Base-by-base conservation (phyloP, 2,329 filamentous ascomycete genomes). In the Meredithiella fracta region DNA sequence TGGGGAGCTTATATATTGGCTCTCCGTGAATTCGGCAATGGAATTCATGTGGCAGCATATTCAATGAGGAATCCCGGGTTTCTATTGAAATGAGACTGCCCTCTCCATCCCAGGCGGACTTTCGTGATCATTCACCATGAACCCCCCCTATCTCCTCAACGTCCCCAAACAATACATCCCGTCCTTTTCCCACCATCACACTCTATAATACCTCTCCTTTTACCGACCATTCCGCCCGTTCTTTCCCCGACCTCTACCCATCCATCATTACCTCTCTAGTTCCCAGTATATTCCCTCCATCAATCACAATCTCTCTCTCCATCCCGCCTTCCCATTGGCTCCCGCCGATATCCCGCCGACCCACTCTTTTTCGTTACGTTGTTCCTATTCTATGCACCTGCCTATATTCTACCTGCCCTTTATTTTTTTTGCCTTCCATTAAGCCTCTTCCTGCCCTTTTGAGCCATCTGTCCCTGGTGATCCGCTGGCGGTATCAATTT, bases 391-490 rank as follows among this genome's bases (percentile, higher is more conserved):
- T n/a, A 20, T 11, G 17, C 15, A 20, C 17, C 7, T 25, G 15
- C 3, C 20, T 2, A 49, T 14, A n/a, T 49, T 49, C 44, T 8
- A 49, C n/a, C 15, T 22, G 17, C 11, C 22, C 25, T 49, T 22
- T 25, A 49, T 11, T 5, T 25, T n/a, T n/a, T 44, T 44, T n/a
- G 20, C 29, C 29, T 11, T 5, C 14, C 17, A 49, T 25, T 25
- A 49, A 49, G 44, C 44, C 44, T 49, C 44, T 49, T 49, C 44
- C 44, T 49, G 3, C 44, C 44, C 11, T 11, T 25, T 49, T 49
- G 7, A n/a, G 40, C 15, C 8, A 2, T 44, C 17, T 20, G 11
- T 4, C 40, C 40, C 40, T 22, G 20, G 15, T 44, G 15, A 17
- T 22, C 40, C n/a, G 15, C n/a, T 20, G 20, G 40, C 29, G 29